Conservation (phyloP, 345 rosid species). For the Gynandropsis gynandra region DNA sequence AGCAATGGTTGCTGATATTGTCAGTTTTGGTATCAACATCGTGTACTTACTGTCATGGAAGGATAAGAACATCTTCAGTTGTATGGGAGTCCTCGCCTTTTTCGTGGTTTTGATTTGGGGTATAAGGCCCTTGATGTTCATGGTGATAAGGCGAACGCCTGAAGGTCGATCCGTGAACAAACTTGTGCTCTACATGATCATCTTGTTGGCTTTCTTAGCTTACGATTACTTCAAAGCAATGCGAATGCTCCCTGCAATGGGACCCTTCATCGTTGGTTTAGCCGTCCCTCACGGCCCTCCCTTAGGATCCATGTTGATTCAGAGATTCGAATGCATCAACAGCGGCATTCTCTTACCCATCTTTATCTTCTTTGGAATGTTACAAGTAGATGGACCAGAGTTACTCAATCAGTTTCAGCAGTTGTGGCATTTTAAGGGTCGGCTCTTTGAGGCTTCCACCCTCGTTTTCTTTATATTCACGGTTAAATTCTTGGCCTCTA, state of each 20-base stretch:
- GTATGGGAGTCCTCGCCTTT: constrained; percentile 12
- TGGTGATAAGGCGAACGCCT: constrained; percentile 26
- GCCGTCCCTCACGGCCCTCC: constrained; percentile 44
- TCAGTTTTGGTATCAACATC: background rate
- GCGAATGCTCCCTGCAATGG: constrained; percentile 25
- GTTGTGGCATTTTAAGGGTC: background rate
- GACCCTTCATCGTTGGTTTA: constrained; percentile 34
- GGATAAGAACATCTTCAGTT: background rate
- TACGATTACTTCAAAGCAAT: constrained; percentile 15
- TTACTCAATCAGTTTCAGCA: background rate
- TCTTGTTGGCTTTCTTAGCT: constrained; percentile 26
- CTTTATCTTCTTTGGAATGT: constrained; percentile 17
- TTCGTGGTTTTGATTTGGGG: constrained; percentile 11
- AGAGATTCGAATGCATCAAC: constrained; percentile 33
- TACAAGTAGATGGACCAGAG: constrained; percentile 5
- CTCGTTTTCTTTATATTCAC: constrained; percentile 5
- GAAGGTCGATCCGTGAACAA: constrained; percentile 32
- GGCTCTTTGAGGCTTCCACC: background rate
- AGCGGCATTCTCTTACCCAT: constrained; percentile 25
- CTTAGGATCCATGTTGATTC: constrained; percentile 33
- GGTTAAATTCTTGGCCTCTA: constrained; percentile 25
- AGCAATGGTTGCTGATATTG: constrained; percentile 15
- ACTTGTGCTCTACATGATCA: constrained; percentile 15
- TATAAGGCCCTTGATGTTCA: constrained; percentile 26
- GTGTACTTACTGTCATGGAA: background rate